Percentiles rank a stretch among this genome's conserved stretches.
phyloP scores from a whole-genome alignment of 805 yeast genomes.

The Candida xiaguanensis region DNA sequence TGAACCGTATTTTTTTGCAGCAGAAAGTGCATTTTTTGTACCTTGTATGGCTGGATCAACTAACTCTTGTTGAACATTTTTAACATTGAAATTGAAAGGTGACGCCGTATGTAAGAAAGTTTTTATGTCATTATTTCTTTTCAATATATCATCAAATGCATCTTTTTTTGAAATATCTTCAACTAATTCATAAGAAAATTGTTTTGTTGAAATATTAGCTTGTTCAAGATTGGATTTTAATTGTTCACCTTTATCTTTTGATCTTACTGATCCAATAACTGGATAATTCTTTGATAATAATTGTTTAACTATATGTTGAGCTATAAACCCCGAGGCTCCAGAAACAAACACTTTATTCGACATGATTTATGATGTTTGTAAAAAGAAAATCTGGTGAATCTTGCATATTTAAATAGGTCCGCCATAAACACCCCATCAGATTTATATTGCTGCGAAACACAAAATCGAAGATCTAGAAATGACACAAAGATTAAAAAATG shows the following conservation, averaged over 20 bases:
- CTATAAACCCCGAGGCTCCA: constrained; percentile 55
- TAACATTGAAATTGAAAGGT: constrained; percentile 18
- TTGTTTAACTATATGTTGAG: constrained; percentile 45
- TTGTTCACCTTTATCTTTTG: constrained; percentile 40
- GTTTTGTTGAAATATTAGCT: constrained; percentile 13
- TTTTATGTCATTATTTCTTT: constrained; percentile 36
- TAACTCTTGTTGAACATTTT: constrained; percentile 17
- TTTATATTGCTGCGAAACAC: background rate
- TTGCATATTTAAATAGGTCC: background rate
- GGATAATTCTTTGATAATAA: constrained; percentile 38
- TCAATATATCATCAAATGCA: constrained; percentile 48
- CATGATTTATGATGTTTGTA: constrained; percentile 23
- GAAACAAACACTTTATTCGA: constrained; percentile 37
- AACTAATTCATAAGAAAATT: constrained; percentile 25
- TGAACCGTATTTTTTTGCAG: constrained; percentile 40
- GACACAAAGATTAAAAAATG: no score
- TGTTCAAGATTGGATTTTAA: constrained; percentile 26
- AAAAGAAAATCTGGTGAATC: background rate
- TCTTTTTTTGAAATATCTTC: constrained; percentile 26
- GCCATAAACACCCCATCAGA: background rate
- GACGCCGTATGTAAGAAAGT: constrained; percentile 40
- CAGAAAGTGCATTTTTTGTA: constrained; percentile 43
- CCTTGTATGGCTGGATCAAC: constrained; percentile 41
- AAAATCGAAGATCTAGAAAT: no score
- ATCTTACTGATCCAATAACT: constrained; percentile 52